Evolutionary conservation across 2,329 filamentous ascomycete genomes (phyloP).

Genomic region (Chaetomium sp.): DNA sequence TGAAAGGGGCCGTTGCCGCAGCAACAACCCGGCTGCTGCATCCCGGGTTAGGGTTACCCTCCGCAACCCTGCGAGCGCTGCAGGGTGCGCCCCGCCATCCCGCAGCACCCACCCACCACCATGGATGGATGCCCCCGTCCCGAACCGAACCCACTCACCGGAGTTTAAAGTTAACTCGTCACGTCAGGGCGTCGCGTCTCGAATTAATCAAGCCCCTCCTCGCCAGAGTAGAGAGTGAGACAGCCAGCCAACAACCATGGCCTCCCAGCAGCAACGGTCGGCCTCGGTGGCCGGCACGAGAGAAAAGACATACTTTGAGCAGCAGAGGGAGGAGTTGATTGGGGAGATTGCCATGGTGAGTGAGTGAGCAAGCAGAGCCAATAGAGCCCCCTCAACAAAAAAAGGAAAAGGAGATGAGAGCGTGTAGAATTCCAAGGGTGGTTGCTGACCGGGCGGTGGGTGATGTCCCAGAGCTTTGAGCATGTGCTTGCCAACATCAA

Average conservation of each 20-base stretch:
- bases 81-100: background rate
- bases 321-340: constrained; percentile 71
- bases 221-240: background rate
- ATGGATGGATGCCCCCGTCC: background rate
- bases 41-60: constrained; percentile 9
- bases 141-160: background rate
- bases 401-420: background rate
- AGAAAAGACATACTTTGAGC: constrained; percentile 70
- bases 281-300: constrained; percentile 37
- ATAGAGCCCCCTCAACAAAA: background rate
- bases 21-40: background rate
- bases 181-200: background rate
- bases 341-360: constrained; percentile 71
- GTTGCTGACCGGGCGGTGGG: background rate
- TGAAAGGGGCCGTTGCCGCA: constrained; percentile 1
- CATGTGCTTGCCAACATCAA: constrained; percentile 95
- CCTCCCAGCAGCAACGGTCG: constrained; percentile 40
- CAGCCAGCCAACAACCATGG: constrained; percentile 35
- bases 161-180: background rate
- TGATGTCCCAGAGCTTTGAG: constrained; percentile 67
- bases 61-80: too few relatives aligned
- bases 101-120: background rate
- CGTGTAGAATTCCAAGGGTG: background rate
- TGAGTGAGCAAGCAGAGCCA: background rate
- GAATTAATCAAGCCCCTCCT: background rate